Percentiles rank a stretch among this genome's conserved stretches.
phyloP scores from a whole-genome alignment of 768 basidiomycete species.

The Steccherinum ochraceum region DNA sequence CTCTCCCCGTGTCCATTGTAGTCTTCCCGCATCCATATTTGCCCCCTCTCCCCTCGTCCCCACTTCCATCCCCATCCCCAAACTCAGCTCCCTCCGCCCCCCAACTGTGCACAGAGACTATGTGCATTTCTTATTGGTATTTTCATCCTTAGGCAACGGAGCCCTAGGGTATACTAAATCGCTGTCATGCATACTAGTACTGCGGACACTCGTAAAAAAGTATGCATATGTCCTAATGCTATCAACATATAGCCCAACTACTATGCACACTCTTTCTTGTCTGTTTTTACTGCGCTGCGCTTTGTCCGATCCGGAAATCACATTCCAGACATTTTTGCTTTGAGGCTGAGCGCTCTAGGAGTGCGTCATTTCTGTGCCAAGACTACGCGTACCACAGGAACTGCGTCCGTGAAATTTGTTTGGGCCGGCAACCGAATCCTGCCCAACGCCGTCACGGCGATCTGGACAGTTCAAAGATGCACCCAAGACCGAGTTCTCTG shows the following conservation, averaged over 20 bases:
- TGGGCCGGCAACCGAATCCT: no score
- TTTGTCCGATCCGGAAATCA: no score
- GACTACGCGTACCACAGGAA: neutral
- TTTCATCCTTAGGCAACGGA: neutral
- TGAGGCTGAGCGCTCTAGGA: neutral
- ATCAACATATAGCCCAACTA: constrained; percentile 9
- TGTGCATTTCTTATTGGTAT: neutral
- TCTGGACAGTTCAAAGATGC: no score
- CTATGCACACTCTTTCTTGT: neutral
- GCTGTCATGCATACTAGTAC: constrained; percentile 22
- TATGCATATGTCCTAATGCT: constrained; percentile 25
- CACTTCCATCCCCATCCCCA: neutral
- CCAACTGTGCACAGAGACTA: neutral
- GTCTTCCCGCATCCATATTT: neutral
- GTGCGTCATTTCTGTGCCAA: neutral
- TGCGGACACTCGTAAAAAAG: constrained; percentile 24
- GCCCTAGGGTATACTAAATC: neutral
- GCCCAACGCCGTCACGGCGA: no score
- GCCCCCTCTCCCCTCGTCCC: neutral
- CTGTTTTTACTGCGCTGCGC: neutral
- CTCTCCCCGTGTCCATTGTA: neutral
- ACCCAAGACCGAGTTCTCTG: constrained; percentile 5
- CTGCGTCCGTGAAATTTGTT: neutral
- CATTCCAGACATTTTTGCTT: no score
- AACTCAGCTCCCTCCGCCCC: neutral